These are phyloP conservation scores for Boletus edulis DNA, from an alignment of 768 basidiomycete species.

Conservation along the genomic window DNA sequence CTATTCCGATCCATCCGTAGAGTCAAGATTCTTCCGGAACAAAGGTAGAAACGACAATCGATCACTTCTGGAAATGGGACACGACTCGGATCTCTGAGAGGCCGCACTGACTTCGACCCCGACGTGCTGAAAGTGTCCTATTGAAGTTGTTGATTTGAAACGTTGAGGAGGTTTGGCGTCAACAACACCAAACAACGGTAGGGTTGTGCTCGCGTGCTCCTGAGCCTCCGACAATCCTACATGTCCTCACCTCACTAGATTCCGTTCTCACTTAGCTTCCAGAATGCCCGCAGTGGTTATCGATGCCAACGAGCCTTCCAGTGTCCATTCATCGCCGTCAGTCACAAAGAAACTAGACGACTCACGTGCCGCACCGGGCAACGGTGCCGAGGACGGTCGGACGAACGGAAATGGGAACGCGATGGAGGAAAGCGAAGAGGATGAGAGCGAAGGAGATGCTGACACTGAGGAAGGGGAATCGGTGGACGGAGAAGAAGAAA, in stretches of 20 bases:
- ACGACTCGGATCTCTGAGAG: too few relatives aligned
- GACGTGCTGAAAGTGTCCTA: too few relatives aligned
- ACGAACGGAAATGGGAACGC: conserved; percentile 20
- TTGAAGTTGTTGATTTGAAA: too few relatives aligned
- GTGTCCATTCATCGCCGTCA: not conserved
- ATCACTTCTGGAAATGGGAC: too few relatives aligned
- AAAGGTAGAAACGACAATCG: too few relatives aligned
- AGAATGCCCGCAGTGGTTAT: conserved; percentile 9
- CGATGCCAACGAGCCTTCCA: not conserved
- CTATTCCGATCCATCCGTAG: too few relatives aligned
- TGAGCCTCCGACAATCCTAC: not conserved
- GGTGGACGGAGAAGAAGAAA: conserved; percentile 5
- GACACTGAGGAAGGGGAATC: conserved; percentile 4
- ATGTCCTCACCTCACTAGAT: conserved; percentile 6
- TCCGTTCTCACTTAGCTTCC: not conserved
- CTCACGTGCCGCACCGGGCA: not conserved
- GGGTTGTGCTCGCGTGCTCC: not conserved
- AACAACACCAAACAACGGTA: conserved; percentile 18
- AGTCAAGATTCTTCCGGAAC: too few relatives aligned
- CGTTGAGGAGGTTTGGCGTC: not conserved
- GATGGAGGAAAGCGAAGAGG: not conserved
- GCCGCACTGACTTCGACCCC: too few relatives aligned
- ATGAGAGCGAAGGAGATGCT: conserved; percentile 4
- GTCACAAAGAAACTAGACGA: conserved; percentile 1
- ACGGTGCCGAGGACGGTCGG: conserved; percentile 1